Evolutionary conservation across 345 rosid genomes (phyloP), one percentile per base, ranked within the genome.

Genomic region (Salix suchowensis): DNA sequence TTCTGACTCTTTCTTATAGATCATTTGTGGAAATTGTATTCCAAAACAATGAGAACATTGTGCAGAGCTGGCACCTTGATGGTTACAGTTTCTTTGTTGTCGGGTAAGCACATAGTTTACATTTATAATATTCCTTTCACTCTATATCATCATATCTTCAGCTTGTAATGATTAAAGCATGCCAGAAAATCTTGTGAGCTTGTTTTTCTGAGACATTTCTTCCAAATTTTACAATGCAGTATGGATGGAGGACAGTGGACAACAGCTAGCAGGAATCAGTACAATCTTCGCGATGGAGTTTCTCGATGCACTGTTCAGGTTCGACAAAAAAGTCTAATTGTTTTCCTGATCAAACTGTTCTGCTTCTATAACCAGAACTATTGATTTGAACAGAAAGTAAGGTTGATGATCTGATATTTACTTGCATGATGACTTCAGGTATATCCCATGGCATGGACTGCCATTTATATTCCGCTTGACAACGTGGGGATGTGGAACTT

Each of bases 201-300:
- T 34, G 7, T 2, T 71, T 64, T 6, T 3, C 23, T 5, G 55
- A 36, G 30, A n/a, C 32, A 24, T 52, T 64, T 39, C 64, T 14
- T 34, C 6, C 12, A 15, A 14, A 21, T 44, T 37, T 36, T 36
- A 4, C 67, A 55, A 74, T 85, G 86, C 88, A 96, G 99, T 7
- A 93, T 96, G 98, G 97, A 93, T 61, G 98, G 97, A 78, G 99
- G 99, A 55, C 88, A 89, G 46, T 96, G 98, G 99, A 88, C 88
- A 40, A 11, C 86, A 19, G 87, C 71, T 14, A 92, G 96, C 82
- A 86, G 97, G 78, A 73, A 84, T 60, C 83, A 70, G 61, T 96
- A 96, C 88, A 96, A 96, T 78, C 99, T 93, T 44, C 92, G 86
- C 0, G 98, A 96, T 73, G 99, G 91, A 37, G 82, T 91, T 36